Evolutionary conservation across 805 yeast species (phyloP).

Genomic region (Nakazawaea pomicola): DNA sequence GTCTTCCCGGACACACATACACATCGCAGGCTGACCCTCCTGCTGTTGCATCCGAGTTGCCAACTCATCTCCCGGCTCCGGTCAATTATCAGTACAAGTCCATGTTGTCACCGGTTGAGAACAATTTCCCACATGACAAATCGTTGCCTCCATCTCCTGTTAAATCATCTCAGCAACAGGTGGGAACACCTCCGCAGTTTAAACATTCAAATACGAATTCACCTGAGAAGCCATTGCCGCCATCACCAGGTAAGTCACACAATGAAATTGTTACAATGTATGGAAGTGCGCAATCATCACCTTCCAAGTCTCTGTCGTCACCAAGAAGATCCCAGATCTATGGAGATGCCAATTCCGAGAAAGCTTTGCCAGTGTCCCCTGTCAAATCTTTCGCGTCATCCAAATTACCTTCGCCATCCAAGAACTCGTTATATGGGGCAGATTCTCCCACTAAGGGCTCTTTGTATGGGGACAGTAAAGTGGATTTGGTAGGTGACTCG

Average conservation of each 20-base stretch:
- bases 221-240: not conserved
- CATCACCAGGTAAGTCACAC: slow-evolving; percentile 2
- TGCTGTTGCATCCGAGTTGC: too few relatives aligned
- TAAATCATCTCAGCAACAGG: not conserved
- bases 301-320: not conserved
- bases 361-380: slow-evolving; percentile 4
- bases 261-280: not conserved
- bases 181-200: too few relatives aligned
- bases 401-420: slow-evolving; percentile 5
- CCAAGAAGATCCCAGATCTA: not conserved
- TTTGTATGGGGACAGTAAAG: slow-evolving; percentile 4
- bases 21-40: too few relatives aligned
- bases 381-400: slow-evolving; percentile 1
- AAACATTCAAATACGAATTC: too few relatives aligned
- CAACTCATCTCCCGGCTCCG: not conserved
- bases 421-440: slow-evolving; percentile 5
- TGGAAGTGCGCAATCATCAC: not conserved
- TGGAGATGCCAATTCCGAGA: too few relatives aligned
- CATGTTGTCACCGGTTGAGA: slow-evolving; percentile 9
- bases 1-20: too few relatives aligned
- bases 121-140: not conserved
- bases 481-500: not conserved
- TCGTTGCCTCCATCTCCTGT: slow-evolving; percentile 9
- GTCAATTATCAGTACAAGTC: slow-evolving; percentile 5
- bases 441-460: slow-evolving; percentile 3